Percentiles rank a stretch among this genome's conserved stretches.
Evolutionary conservation across 495 filamentous ascomycete genomes (phyloP).

Genomic region (Talaromyces ruber): DNA sequence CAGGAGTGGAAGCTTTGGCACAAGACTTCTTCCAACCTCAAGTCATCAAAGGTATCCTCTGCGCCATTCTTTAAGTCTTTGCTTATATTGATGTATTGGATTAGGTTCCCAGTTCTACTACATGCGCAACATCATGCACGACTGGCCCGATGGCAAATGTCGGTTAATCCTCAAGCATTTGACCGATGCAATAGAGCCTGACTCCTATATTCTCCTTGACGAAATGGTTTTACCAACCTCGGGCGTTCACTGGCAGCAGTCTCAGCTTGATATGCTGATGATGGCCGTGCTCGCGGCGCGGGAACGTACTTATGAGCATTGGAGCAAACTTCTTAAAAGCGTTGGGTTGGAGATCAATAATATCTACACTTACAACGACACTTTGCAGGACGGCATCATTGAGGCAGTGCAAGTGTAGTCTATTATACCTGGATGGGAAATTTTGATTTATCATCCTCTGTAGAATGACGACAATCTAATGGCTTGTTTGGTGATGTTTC

Average conservation of each 20-base stretch:
- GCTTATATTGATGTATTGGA: not conserved
- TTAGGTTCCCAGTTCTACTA: constrained; percentile 6
- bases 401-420: not conserved
- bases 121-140: constrained; percentile 3
- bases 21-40: constrained; percentile 22
- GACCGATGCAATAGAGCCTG: constrained; percentile 17
- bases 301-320: constrained; percentile 28
- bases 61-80: constrained; percentile 12
- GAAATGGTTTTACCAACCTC: constrained; percentile 28
- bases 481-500: too few species aligned
- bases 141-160: constrained; percentile 2
- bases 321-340: constrained; percentile 24
- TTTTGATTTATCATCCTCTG: too few species aligned
- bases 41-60: constrained; percentile 22
- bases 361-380: constrained; percentile 17
- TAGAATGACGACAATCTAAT: too few species aligned
- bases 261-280: constrained; percentile 24
- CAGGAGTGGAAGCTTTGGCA: constrained; percentile 13
- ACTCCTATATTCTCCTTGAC: constrained; percentile 29
- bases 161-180: not conserved
- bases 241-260: constrained; percentile 19
- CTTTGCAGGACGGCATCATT: not conserved
- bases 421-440: too few species aligned
- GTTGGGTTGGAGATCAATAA: constrained; percentile 34
- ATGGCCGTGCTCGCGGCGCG: constrained; percentile 24